Conservation (phyloP, 257 asterid species). For the Penstemon newberryi region DNA sequence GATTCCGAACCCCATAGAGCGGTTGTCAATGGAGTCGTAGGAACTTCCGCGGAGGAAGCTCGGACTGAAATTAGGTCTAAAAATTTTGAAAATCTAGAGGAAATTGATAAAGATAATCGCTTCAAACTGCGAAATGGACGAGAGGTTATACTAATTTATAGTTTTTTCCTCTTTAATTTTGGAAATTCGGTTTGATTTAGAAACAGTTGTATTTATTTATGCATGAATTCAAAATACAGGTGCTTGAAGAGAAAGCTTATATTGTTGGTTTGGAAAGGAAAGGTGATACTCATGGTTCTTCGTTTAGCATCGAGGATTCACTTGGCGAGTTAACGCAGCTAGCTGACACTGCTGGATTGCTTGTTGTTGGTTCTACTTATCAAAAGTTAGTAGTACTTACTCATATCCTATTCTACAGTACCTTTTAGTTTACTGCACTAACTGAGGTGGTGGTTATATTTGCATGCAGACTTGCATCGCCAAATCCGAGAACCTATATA, state of each 20-base stretch:
- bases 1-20: slow-evolving; percentile 30
- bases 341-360: slow-evolving; percentile 96
- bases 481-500: slow-evolving; percentile 88
- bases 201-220: background rate
- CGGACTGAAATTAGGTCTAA: slow-evolving; percentile 26
- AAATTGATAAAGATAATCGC: slow-evolving; percentile 41
- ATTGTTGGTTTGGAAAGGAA: slow-evolving; percentile 80
- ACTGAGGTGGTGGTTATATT: slow-evolving; percentile 27
- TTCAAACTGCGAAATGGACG: slow-evolving; percentile 73
- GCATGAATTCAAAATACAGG: slow-evolving; percentile 42
- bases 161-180: slow-evolving; percentile 1
- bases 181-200: background rate
- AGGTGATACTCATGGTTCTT: slow-evolving; percentile 53
- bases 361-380: slow-evolving; percentile 83
- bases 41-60: slow-evolving; percentile 37
- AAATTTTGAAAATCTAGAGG: slow-evolving; percentile 32
- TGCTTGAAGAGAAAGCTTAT: slow-evolving; percentile 89
- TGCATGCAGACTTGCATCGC: slow-evolving; percentile 65
- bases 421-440: slow-evolving; percentile 7
- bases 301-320: slow-evolving; percentile 79
- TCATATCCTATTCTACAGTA: slow-evolving; percentile 16
- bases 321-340: slow-evolving; percentile 85
- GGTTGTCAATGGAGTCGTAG: slow-evolving; percentile 30
- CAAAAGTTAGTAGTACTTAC: slow-evolving; percentile 63
- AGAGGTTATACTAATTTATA: slow-evolving; percentile 48